phyloP scores from a whole-genome alignment of 176 grass and related monocot species.

The Tillandsia leiboldiana region DNA sequence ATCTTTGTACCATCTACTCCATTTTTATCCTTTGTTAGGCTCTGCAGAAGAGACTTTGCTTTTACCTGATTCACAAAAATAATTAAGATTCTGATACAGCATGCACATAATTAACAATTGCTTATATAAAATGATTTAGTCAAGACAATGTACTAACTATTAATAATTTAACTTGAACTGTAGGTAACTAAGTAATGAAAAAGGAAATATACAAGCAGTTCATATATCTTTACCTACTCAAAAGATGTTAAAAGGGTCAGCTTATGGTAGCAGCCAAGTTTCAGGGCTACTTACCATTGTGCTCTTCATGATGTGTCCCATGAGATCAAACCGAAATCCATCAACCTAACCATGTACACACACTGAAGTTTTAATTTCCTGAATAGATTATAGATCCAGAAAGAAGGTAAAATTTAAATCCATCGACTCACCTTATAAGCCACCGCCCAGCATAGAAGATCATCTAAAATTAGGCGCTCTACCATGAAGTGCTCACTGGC shows the following conservation, averaged over 20 bases:
- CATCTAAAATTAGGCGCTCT: slow-evolving; percentile 79
- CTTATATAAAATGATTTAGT: background rate
- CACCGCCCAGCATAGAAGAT: slow-evolving; percentile 73
- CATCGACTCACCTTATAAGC: slow-evolving; percentile 58
- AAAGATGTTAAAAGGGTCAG: background rate
- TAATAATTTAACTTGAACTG: no score
- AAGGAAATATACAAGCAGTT: no score
- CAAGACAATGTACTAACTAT: no score
- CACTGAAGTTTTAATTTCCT: no score
- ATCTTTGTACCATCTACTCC: slow-evolving; percentile 91
- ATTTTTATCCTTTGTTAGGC: slow-evolving; percentile 45
- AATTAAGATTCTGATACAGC: slow-evolving; percentile 13
- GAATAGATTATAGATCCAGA: no score
- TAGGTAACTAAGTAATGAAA: no score
- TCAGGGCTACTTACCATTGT: slow-evolving; percentile 61
- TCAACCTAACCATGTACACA: slow-evolving; percentile 42
- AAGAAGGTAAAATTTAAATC: background rate
- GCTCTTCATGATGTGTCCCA: slow-evolving; percentile 90
- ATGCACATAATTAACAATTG: background rate
- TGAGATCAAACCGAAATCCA: slow-evolving; percentile 91
- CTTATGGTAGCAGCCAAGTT: background rate
- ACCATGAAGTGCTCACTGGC: slow-evolving; percentile 94
- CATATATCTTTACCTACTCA: background rate
- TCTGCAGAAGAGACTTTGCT: slow-evolving; percentile 69
- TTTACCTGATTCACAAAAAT: slow-evolving; percentile 45